Evolutionary conservation across 1,284 basidiomycete species (phyloP).

Genomic region (Caloboletus inedulis): DNA sequence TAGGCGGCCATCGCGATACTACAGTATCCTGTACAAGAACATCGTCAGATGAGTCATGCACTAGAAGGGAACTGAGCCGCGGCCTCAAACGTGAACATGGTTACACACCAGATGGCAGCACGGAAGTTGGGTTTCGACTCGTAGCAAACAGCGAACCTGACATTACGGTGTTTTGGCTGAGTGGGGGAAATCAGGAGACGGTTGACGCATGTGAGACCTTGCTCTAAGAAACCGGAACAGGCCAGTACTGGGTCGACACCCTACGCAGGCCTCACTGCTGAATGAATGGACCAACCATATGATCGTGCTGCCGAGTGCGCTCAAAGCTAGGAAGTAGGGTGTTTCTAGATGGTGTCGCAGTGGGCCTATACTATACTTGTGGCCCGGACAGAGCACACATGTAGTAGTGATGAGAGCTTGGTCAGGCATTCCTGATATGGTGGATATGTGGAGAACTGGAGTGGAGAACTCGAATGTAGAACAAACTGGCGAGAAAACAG

Average conservation of each 20-base stretch:
- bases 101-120: conserved; percentile 5
- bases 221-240: neutral
- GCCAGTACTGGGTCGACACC: neutral
- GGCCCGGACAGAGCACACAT: neutral
- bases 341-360: neutral
- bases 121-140: neutral
- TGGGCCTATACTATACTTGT: neutral
- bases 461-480: neutral
- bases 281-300: neutral
- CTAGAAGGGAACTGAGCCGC: neutral
- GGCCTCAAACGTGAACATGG: neutral
- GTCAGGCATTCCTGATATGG: neutral
- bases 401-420: neutral
- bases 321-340: neutral
- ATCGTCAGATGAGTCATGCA: too few relatives aligned
- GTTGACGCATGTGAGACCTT: neutral
- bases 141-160: neutral
- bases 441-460: too few relatives aligned
- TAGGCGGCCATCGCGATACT: too few relatives aligned
- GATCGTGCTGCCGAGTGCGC: neutral
- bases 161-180: neutral
- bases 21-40: too few relatives aligned
- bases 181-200: neutral
- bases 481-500: neutral
- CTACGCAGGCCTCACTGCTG: neutral